A percentile compares a stretch with the other conserved stretches of the same genome.
Conservation (phyloP, 2,329 filamentous ascomycete species). For the Ascochyta viciae-villosae region DNA sequence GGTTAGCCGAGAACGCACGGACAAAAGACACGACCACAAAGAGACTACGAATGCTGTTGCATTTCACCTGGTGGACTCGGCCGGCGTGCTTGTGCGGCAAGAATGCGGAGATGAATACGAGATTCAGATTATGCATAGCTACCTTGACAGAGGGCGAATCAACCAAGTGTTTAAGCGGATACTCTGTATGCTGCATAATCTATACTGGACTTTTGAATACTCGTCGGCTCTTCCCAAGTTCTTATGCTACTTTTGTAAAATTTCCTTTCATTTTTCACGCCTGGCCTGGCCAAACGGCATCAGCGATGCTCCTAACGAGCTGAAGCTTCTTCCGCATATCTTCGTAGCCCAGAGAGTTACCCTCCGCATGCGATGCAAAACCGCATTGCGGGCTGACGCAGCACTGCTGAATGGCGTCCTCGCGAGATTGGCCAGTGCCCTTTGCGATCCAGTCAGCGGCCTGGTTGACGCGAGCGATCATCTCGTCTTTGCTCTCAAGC, state of each 20-base stretch:
- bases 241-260: background rate
- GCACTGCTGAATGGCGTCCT: slow-evolving; percentile 73
- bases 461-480: slow-evolving; percentile 55
- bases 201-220: background rate
- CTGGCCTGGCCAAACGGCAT: slow-evolving; percentile 72
- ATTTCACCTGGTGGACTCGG: background rate
- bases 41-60: background rate
- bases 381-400: slow-evolving; percentile 49
- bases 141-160: no score
- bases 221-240: background rate
- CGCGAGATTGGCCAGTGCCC: slow-evolving; percentile 67
- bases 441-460: slow-evolving; percentile 72
- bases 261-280: slow-evolving; percentile 37
- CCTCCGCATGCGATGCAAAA: slow-evolving; percentile 73
- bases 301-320: slow-evolving; percentile 73
- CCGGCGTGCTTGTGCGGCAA: no score
- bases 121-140: no score
- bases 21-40: background rate
- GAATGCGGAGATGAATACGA: no score
- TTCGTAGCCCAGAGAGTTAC: slow-evolving; percentile 71
- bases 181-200: background rate
- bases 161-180: no score
- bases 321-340: slow-evolving; percentile 77
- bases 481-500: slow-evolving; percentile 55
- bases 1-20: background rate